These are phyloP conservation scores for Plasmodium billcollinsi DNA, from an alignment of 169 alveolate genomes.

Conservation along the genomic window DNA sequence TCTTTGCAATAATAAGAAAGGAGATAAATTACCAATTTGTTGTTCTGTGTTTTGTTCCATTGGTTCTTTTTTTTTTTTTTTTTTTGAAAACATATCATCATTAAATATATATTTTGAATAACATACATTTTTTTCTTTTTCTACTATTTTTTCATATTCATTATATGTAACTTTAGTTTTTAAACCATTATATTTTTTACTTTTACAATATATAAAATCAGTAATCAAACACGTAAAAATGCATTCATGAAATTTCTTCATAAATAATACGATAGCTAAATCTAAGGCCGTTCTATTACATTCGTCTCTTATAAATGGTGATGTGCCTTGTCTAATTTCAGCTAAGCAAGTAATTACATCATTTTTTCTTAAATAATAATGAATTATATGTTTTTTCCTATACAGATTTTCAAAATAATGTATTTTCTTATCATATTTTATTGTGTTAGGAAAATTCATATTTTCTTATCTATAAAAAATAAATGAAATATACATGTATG, in stretches of 20 bases:
- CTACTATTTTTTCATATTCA: neutral
- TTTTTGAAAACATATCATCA: neutral
- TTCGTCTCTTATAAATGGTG: conserved; percentile 78
- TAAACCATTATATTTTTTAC: neutral
- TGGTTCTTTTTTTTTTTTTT: neutral
- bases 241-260: conserved; percentile 55
- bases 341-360: conserved; percentile 81
- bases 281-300: conserved; percentile 80
- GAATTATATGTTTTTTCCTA: conserved; percentile 79
- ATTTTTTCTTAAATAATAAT: conserved; percentile 78
- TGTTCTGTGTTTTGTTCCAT: neutral
- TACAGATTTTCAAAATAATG: conserved; percentile 42
- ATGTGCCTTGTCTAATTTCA: conserved; percentile 78
- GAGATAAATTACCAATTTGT: no score
- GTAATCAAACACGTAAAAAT: conserved; percentile 52
- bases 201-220: conserved; percentile 28
- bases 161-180: neutral
- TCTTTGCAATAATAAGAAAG: conserved; percentile 8
- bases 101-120: neutral
- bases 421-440: conserved; percentile 12
- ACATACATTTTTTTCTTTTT: neutral
- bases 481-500: no score
- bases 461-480: neutral
- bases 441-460: neutral
- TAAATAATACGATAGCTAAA: conserved; percentile 71